Evolutionary conservation across 768 basidiomycete genomes (phyloP), one percentile per base, ranked within the genome.

Genomic region (Candolleomyces aberdarensis): DNA sequence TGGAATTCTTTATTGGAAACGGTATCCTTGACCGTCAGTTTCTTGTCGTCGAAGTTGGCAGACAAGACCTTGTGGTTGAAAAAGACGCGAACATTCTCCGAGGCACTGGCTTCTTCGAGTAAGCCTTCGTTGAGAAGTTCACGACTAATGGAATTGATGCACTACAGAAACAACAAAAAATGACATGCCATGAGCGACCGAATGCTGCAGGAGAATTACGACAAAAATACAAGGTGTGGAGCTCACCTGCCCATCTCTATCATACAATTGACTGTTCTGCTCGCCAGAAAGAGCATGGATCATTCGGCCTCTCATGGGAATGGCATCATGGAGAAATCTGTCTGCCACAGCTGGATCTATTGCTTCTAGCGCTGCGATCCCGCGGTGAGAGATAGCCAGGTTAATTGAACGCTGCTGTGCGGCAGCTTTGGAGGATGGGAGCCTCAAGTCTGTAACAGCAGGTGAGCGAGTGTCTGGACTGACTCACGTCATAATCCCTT

Each of bases 301-400:
- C 94, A 98, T 96, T 55, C 96, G 84, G 48, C 94, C 96, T 67
- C 83, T 86, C 94, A 98, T 96, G 65, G 95, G 95, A 75, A 98
- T 95, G 44, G 88, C 89, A 32, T 85, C 80, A 65, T 86, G 76
- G 67, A 96, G 74, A 69, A 96, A 89, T 62, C 86, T 80, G 57
- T 85, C 80, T 26, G 90, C 85, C 64, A 85, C 77, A 41, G 78
- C 82, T 46, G 85, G 78, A 75, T 96, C 91, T 64, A 99, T 83
- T 57, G 87, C 85, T 67, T 88, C 81, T 50, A 98, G 78, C 48
- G 96, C 96, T 67, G 89, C 86, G 59, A 98, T 88, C 64, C 96
- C 96, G 48, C 96, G 87, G 60, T 94, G 87, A 19, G 96, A 98
- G 61, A 98, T 93, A 29, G 95, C 96, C 58, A 98, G 81, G 77